A percentile compares a stretch with the other conserved stretches of the same genome.
Conservation (phyloP, 2,329 filamentous ascomycete species). For the Ascosphaera acerosa region DNA sequence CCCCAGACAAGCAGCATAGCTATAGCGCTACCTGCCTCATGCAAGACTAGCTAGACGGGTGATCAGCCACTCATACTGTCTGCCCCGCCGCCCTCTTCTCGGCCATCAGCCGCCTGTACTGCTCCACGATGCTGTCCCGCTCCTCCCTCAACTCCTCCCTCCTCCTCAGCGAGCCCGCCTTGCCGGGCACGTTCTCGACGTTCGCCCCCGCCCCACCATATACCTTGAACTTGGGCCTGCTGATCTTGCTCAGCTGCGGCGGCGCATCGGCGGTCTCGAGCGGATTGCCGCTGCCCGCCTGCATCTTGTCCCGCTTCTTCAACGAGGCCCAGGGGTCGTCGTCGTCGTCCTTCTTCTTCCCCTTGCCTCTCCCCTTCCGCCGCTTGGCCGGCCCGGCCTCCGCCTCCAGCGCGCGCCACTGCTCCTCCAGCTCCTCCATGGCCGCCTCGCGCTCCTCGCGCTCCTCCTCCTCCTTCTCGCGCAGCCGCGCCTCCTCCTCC, state of each 20-base stretch:
- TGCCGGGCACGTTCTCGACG: conserved; percentile 41
- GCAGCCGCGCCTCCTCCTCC: conserved; percentile 27
- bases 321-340: conserved; percentile 59
- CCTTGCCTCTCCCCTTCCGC: conserved; percentile 16
- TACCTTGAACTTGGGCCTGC: conserved; percentile 38
- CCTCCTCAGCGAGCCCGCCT: conserved; percentile 42
- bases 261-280: conserved; percentile 43
- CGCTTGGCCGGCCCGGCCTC: conserved; percentile 12
- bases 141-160: conserved; percentile 48
- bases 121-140: conserved; percentile 43
- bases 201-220: conserved; percentile 35
- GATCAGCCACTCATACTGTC: too few species aligned
- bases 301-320: conserved; percentile 39
- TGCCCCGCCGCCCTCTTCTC: conserved; percentile 16
- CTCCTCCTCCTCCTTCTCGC: conserved; percentile 58
- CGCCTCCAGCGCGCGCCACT: not conserved
- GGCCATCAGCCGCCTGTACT: conserved; percentile 46
- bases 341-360: conserved; percentile 26
- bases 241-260: conserved; percentile 39
- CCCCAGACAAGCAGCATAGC: too few species aligned
- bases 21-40: too few species aligned
- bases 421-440: conserved; percentile 34
- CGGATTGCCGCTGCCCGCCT: conserved; percentile 22
- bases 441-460: conserved; percentile 38
- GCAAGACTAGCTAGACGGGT: too few species aligned